Percentiles rank a stretch among this genome's conserved stretches.
These are phyloP conservation scores for Oryza glumipatula DNA, from an alignment of 176 grass and related monocot genomes.

Conservation along the genomic window DNA sequence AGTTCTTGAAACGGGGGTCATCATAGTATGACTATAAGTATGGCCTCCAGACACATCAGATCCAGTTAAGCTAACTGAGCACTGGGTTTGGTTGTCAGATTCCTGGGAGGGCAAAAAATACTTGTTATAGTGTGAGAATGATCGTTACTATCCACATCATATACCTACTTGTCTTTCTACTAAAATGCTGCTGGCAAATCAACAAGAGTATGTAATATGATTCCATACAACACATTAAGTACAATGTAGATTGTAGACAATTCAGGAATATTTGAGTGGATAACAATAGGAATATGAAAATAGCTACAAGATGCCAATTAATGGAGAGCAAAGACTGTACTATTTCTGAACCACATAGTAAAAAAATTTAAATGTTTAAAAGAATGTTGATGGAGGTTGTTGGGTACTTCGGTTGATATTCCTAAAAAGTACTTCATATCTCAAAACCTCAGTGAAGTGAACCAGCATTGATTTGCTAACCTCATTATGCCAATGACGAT, in stretches of 20 bases:
- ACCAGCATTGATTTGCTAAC: conserved; percentile 38
- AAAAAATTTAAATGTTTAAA: not conserved
- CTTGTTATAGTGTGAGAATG: conserved; percentile 17
- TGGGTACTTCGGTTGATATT: not conserved
- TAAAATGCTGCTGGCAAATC: not conserved
- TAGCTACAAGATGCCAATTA: not conserved
- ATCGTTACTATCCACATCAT: not conserved
- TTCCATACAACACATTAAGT: not conserved
- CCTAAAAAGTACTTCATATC: not conserved
- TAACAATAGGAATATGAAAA: not conserved
- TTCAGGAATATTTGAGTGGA: not conserved
- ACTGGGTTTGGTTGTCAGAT: conserved; percentile 61
- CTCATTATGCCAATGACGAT: conserved; percentile 41
- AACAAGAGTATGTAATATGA: not conserved
- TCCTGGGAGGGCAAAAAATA: conserved; percentile 32
- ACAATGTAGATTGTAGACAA: not conserved
- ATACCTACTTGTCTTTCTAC: conserved; percentile 13
- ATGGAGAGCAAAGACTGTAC: not conserved
- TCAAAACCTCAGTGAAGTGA: not conserved
- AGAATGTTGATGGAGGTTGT: not conserved
- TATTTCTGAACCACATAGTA: not conserved
- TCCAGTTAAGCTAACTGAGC: conserved; percentile 53
- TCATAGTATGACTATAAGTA: conserved; percentile 34
- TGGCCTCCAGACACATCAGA: conserved; percentile 44
- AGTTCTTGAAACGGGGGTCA: conserved; percentile 1